phyloP scores from a whole-genome alignment of 2,329 filamentous ascomycete genomes.

The Diplodia sapinea region DNA sequence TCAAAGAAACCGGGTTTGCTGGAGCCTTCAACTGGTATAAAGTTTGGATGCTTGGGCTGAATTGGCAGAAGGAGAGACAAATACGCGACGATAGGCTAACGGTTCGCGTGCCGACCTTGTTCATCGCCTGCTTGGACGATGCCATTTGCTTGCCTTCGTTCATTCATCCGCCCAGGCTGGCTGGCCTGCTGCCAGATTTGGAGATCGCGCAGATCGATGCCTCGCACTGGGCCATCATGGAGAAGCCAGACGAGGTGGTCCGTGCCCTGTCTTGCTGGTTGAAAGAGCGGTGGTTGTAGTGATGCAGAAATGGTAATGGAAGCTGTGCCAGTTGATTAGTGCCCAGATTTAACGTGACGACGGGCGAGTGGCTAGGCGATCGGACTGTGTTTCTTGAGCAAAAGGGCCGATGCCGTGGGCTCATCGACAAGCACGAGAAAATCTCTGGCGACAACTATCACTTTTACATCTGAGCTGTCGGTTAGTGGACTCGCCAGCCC shows the following conservation, averaged over 20 bases:
- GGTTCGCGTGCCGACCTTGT: constrained; percentile 48
- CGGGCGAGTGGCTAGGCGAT: background rate
- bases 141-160: constrained; percentile 44
- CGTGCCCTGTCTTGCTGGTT: constrained; percentile 26
- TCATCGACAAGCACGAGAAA: background rate
- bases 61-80: constrained; percentile 40
- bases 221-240: constrained; percentile 47
- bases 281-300: constrained; percentile 6
- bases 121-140: constrained; percentile 44
- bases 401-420: background rate
- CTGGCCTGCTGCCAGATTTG: constrained; percentile 42
- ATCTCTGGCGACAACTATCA: background rate
- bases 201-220: constrained; percentile 44
- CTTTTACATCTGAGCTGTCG: background rate
- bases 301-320: background rate
- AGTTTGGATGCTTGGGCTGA: constrained; percentile 37
- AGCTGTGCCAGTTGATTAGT: background rate
- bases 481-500: background rate
- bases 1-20: constrained; percentile 44
- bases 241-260: constrained; percentile 43
- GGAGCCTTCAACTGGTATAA: constrained; percentile 50
- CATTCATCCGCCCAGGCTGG: constrained; percentile 40
- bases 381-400: background rate
- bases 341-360: background rate
- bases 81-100: constrained; percentile 36